phyloP scores from a whole-genome alignment of 1,139 yeast species.

The Kurtzmaniella natalensis region DNA sequence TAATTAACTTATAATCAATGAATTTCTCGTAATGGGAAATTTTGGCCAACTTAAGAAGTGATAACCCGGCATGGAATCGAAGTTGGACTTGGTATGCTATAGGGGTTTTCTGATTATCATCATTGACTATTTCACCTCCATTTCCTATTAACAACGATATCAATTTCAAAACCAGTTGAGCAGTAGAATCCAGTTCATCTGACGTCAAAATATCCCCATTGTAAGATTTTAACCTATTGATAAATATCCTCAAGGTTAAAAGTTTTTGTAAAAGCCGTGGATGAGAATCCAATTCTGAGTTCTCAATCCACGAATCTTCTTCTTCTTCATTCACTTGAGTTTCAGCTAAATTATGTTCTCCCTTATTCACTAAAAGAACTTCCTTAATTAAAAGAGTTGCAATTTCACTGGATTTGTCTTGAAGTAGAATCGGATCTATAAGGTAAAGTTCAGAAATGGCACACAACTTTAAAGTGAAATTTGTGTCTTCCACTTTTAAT shows the following conservation, averaged over 20 bases:
- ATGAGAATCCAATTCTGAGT: conserved; percentile 27
- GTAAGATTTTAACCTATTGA: conserved; percentile 56
- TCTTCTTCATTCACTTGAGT: conserved; percentile 23
- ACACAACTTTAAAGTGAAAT: conserved; percentile 55
- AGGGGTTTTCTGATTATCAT: conserved; percentile 54
- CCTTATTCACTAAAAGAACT: conserved; percentile 51
- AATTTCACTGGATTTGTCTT: conserved; percentile 52
- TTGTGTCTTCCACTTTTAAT: conserved; percentile 29
- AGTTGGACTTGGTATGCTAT: conserved; percentile 53
- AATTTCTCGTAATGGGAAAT: conserved; percentile 47
- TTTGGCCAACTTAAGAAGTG: conserved; percentile 62
- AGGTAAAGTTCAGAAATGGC: conserved; percentile 58
- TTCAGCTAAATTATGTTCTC: too few species aligned
- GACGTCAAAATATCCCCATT: neutral
- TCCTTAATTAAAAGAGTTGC: conserved; percentile 60
- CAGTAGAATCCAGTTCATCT: conserved; percentile 23
- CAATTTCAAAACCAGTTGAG: conserved; percentile 65
- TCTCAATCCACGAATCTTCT: conserved; percentile 49
- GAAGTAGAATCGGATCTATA: conserved; percentile 48
- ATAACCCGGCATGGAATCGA: conserved; percentile 65
- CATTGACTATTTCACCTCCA: conserved; percentile 75
- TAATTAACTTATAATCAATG: conserved; percentile 49
- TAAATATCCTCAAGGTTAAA: conserved; percentile 54
- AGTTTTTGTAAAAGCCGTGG: conserved; percentile 42
- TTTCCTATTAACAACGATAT: conserved; percentile 64